Base-by-base conservation (phyloP, 2,329 filamentous ascomycete genomes). In the Hypoxylon sp. region DNA sequence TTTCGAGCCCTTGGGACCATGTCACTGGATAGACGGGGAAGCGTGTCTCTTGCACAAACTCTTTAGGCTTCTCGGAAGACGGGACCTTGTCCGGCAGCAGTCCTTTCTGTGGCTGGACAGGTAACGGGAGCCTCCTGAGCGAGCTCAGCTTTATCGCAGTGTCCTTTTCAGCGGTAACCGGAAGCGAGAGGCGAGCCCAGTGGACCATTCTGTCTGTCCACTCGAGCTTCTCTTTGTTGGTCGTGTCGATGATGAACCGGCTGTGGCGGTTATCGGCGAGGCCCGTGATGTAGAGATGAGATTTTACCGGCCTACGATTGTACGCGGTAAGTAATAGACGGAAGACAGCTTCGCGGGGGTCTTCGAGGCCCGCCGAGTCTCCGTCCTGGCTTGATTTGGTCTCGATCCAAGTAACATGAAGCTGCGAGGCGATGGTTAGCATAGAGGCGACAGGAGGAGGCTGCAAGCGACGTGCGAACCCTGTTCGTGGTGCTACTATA, bases 331-430 rank as follows among this genome's bases (percentile, higher is more conserved):
- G 67, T 2, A 84, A 66, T 3, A 83, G 73, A 24, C 82, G 78
- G 42, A 75, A 68, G 13, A 81, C 79, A 11, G 78, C 69, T 37
- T 84, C 79, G 27, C 72, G 72, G 1, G 72, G 65, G 49, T 77
- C 72, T 65, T 83, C 79, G 4, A 74, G 67, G 15, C 2, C 24
- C 2, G 27, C 21, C 11, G 56, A 27, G 10, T 46, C 21, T 57
- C 48, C 21, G 47, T 47, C 9, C 63, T 49, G 2, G 65, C 13
- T 13, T 29, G 48, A n/a, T n/a, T n/a, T 27, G 18, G 8, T 9
- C 24, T 73, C 67, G 8, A 82, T 69, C 80, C 81, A 83, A 4
- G 74, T 75, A 9, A 83, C 72, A 9, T 69, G 53, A 17, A 77
- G 58, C 69, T 72, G 53, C 38, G 29, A 42, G 48, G 15, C 59